Percentiles rank a stretch among this genome's conserved stretches.
These are phyloP conservation scores for Waltergamsia citrina DNA, from an alignment of 2,329 filamentous ascomycete genomes.

Conservation along the genomic window DNA sequence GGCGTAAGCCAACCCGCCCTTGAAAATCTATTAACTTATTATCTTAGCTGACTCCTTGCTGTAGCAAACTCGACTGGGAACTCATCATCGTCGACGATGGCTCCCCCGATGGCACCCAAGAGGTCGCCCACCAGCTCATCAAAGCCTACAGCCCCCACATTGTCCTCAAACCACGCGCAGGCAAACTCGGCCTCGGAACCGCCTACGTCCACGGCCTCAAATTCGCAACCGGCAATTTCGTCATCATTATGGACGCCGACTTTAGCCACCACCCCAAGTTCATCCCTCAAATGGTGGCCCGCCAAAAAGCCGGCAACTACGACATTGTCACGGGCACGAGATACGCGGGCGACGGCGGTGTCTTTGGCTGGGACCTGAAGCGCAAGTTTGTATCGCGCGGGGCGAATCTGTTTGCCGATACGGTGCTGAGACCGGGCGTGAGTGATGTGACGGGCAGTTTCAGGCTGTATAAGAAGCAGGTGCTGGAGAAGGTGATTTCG, in stretches of 20 bases:
- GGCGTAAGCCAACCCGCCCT: constrained; percentile 46
- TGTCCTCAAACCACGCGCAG: constrained; percentile 75
- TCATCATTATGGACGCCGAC: constrained; percentile 99
- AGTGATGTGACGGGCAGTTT: constrained; percentile 95
- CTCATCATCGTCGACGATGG: constrained; percentile 97
- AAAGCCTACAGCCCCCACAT: constrained; percentile 75
- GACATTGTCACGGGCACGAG: constrained; percentile 96
- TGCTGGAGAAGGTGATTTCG: constrained; percentile 76
- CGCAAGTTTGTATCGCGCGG: constrained; percentile 75
- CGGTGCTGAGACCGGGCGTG: constrained; percentile 83
- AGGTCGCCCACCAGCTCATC: constrained; percentile 82
- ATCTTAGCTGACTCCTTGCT: not conserved
- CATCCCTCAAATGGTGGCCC: constrained; percentile 85
- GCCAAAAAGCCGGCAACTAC: constrained; percentile 68
- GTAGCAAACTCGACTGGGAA: constrained; percentile 89
- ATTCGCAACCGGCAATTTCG: constrained; percentile 84
- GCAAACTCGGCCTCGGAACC: constrained; percentile 94
- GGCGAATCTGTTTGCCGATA: constrained; percentile 93
- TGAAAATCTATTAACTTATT: not conserved
- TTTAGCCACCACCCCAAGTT: constrained; percentile 99
- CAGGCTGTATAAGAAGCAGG: constrained; percentile 83
- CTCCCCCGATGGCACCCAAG: constrained; percentile 90
- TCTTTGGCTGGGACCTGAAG: constrained; percentile 95
- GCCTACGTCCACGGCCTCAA: constrained; percentile 93
- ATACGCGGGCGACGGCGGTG: constrained; percentile 81